These are phyloP conservation scores for Solanum chaucha DNA, from an alignment of 257 asterid genomes.

Conservation along the genomic window DNA sequence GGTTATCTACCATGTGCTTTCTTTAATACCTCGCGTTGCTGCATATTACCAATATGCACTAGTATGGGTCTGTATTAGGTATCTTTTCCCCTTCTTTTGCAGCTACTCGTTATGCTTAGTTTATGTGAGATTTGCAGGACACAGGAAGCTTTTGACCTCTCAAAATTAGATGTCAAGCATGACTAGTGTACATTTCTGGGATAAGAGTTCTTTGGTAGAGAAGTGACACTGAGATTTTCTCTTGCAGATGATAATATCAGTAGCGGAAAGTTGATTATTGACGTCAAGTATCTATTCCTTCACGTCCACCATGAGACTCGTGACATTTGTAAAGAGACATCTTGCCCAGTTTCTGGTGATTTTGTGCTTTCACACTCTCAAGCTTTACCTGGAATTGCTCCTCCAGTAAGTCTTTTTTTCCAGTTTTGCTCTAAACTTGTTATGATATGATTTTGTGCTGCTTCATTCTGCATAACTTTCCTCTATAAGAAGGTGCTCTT, in stretches of 20 bases:
- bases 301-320: constrained; percentile 21
- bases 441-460: neutral
- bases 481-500: neutral
- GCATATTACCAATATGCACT: neutral
- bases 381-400: constrained; percentile 17
- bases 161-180: neutral
- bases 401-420: constrained; percentile 17
- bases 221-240: neutral
- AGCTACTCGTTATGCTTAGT: neutral
- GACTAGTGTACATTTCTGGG: neutral
- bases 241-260: constrained; percentile 13
- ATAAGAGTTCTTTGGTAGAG: neutral
- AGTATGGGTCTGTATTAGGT: neutral
- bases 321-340: constrained; percentile 18
- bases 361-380: constrained; percentile 19
- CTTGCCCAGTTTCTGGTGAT: constrained; percentile 30
- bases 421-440: neutral
- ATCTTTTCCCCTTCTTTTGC: neutral
- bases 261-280: constrained; percentile 23
- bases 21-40: neutral
- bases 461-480: neutral
- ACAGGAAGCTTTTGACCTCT: neutral
- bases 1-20: neutral
- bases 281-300: constrained; percentile 19
- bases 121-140: neutral